These are phyloP conservation scores for Quercus lobata DNA, from an alignment of 331 rosid species.

Conservation along the genomic window DNA sequence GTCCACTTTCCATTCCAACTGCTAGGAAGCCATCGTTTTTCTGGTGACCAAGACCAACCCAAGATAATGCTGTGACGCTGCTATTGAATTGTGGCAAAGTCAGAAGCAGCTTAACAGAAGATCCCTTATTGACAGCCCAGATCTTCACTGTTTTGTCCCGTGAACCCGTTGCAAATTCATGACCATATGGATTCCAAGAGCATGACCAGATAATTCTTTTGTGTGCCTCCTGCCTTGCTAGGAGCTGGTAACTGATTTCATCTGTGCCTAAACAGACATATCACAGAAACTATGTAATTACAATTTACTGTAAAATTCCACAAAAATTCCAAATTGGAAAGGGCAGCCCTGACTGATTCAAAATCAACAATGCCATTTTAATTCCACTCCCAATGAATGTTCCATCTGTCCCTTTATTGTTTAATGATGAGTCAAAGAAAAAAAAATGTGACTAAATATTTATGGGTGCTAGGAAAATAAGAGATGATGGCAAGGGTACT, in stretches of 20 bases:
- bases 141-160: constrained; percentile 84
- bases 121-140: constrained; percentile 56
- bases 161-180: constrained; percentile 94
- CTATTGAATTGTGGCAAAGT: constrained; percentile 58
- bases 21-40: constrained; percentile 62
- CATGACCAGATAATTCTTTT: constrained; percentile 99
- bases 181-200: constrained; percentile 85
- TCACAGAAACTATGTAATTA: constrained; percentile 9
- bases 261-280: constrained; percentile 42
- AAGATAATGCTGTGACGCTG: constrained; percentile 81
- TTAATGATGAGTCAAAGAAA: neutral
- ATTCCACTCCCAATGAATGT: neutral
- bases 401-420: neutral
- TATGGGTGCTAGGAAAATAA: neutral
- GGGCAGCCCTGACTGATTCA: neutral
- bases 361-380: neutral
- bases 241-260: constrained; percentile 51
- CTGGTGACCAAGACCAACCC: constrained; percentile 35
- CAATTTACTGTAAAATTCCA: constrained; percentile 1
- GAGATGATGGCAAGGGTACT: neutral
- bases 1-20: constrained; percentile 91
- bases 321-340: neutral
- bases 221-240: constrained; percentile 83
- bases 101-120: constrained; percentile 48
- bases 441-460: neutral